phyloP scores from a whole-genome alignment of 129 eudicot species.

The Tanacetum coccineum region DNA sequence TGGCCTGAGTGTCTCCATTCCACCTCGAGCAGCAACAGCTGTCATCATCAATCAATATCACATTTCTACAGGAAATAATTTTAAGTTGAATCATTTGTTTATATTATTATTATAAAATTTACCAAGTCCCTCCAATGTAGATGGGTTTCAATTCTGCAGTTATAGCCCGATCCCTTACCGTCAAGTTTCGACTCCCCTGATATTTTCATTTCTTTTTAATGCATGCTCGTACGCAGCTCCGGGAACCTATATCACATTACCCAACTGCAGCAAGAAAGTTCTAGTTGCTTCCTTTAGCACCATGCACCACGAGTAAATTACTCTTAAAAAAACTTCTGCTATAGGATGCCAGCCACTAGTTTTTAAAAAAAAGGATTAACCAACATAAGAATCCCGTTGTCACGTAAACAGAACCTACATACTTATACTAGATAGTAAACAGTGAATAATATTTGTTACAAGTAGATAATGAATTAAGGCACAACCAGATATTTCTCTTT shows the following conservation, averaged over 20 bases:
- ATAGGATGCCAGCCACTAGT: too few species aligned
- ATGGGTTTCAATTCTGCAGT: conserved; percentile 53
- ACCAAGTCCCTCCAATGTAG: conserved; percentile 92
- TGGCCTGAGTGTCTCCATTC: conserved; percentile 90
- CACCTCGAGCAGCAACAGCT: conserved; percentile 92
- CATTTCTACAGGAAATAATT: background rate
- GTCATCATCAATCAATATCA: background rate
- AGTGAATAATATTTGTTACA: too few species aligned
- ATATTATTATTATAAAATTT: conserved; percentile 12
- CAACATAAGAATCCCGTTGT: too few species aligned
- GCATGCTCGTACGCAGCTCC: conserved; percentile 76
- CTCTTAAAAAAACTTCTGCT: too few species aligned
- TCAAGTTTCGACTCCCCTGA: conserved; percentile 24
- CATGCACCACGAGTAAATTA: too few species aligned
- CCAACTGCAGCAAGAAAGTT: conserved; percentile 85
- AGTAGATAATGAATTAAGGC: conserved; percentile 9
- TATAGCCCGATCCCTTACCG: conserved; percentile 30
- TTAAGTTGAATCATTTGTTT: background rate
- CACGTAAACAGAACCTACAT: too few species aligned
- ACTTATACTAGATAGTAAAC: too few species aligned
- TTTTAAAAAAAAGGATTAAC: too few species aligned
- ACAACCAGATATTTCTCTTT: conserved; percentile 58
- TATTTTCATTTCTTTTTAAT: conserved; percentile 40
- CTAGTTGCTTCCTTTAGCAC: too few species aligned
- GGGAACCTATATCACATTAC: conserved; percentile 86